A percentile compares a stretch with the other conserved stretches of the same genome.
phyloP scores from a whole-genome alignment of 2,329 filamentous ascomycete species.

The Fusarium buharicum region DNA sequence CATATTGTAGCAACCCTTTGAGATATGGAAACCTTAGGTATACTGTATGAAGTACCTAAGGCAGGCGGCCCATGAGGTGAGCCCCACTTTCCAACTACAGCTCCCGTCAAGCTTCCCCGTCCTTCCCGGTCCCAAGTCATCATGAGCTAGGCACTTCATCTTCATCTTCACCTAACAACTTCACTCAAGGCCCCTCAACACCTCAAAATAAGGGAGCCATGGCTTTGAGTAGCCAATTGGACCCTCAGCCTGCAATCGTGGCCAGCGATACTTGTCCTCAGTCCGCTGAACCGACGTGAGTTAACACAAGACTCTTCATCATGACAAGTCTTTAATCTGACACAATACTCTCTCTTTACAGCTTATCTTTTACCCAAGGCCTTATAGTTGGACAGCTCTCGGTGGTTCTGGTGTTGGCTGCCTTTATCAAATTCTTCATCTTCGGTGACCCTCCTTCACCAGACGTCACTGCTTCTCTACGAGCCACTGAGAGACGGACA shows the following conservation, averaged over 20 bases:
- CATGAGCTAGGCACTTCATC: conserved; percentile 24
- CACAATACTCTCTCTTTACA: conserved; percentile 47
- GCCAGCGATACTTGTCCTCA: conserved; percentile 55
- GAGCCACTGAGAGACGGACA: conserved; percentile 78
- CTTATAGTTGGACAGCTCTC: conserved; percentile 93
- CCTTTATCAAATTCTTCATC: conserved; percentile 99
- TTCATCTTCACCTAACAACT: neutral
- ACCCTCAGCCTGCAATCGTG: conserved; percentile 46
- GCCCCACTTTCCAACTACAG: conserved; percentile 16
- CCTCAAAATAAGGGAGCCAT: neutral
- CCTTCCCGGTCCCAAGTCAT: conserved; percentile 23
- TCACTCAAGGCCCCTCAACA: neutral
- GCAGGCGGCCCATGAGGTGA: neutral
- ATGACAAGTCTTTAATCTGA: conserved; percentile 18
- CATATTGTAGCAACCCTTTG: conserved; percentile 1
- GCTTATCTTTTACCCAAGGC: conserved; percentile 91
- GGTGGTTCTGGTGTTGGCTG: conserved; percentile 88
- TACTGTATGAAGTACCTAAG: too few relatives aligned
- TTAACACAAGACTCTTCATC: conserved; percentile 17
- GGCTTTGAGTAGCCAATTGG: neutral
- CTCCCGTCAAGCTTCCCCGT: too few relatives aligned
- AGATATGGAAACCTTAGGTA: too few relatives aligned
- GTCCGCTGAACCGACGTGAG: conserved; percentile 57
- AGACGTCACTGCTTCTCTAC: conserved; percentile 79
- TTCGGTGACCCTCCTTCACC: conserved; percentile 92